These are phyloP conservation scores for Platanthera zijinensis DNA, from an alignment of 106 monocot genomes.

Conservation along the genomic window DNA sequence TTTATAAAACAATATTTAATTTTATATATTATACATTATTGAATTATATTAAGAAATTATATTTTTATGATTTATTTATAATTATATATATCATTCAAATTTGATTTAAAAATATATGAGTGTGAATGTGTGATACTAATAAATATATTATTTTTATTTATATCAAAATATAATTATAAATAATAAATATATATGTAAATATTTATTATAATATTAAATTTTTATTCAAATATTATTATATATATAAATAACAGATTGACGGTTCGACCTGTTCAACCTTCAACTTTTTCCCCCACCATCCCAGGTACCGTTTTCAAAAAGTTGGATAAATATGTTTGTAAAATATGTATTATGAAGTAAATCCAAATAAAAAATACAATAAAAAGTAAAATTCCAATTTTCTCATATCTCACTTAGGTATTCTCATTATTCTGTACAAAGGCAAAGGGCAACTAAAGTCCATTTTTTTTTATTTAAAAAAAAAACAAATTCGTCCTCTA, in stretches of 20 bases:
- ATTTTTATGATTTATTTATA: too few relatives aligned
- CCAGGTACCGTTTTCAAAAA: not conserved
- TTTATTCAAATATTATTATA: not conserved
- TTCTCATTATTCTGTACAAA: not conserved
- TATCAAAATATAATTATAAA: not conserved
- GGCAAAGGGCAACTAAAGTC: too few relatives aligned
- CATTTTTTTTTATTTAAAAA: too few relatives aligned
- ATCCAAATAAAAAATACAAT: not conserved
- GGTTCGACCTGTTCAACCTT: too few relatives aligned
- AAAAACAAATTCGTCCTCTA: too few relatives aligned
- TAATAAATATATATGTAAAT: not conserved
- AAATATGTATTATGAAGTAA: not conserved
- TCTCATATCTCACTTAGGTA: not conserved
- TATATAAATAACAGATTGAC: too few relatives aligned
- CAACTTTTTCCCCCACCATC: not conserved
- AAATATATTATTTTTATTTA: not conserved
- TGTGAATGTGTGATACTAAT: too few relatives aligned
- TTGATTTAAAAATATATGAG: too few relatives aligned
- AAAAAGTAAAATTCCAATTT: not conserved
- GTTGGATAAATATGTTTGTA: not conserved
- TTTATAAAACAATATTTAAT: too few relatives aligned
- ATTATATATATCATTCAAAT: too few relatives aligned
- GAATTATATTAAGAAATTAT: too few relatives aligned
- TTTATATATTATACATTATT: too few relatives aligned
- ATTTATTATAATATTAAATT: not conserved